Conservation (phyloP, 2,329 filamentous ascomycete species). For the Nemania sp. region DNA sequence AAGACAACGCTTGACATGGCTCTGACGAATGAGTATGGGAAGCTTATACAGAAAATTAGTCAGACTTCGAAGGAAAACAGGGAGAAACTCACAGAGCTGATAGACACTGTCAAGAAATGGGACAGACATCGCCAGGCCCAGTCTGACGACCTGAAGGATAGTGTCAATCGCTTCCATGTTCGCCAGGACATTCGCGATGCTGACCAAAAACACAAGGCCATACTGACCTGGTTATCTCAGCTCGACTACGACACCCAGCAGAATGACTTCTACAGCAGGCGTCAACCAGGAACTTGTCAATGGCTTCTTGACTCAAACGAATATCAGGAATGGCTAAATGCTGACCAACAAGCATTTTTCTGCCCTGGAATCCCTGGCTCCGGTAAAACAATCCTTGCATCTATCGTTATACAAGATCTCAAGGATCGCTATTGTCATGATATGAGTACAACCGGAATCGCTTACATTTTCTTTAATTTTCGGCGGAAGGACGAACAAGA, state of each 20-base stretch:
- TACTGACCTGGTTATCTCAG: too few species aligned
- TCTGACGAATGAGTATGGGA: too few species aligned
- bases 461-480: constrained; percentile 53
- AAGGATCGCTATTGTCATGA: constrained; percentile 27
- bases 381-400: constrained; percentile 52
- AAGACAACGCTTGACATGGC: too few species aligned
- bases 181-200: too few species aligned
- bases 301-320: constrained; percentile 49
- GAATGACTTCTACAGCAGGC: constrained; percentile 40
- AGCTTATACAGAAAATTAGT: too few species aligned
- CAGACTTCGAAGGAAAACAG: too few species aligned
- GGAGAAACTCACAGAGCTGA: too few species aligned
- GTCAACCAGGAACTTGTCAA: constrained; percentile 47
- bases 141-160: too few species aligned
- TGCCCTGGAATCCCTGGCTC: constrained; percentile 53
- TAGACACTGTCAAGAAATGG: too few species aligned
- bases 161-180: too few species aligned
- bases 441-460: constrained; percentile 41
- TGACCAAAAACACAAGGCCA: too few species aligned
- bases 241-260: constrained; percentile 47
- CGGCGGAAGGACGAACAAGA: constrained; percentile 42
- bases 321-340: constrained; percentile 40
- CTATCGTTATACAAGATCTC: constrained; percentile 48
- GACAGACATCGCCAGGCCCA: too few species aligned
- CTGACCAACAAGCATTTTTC: constrained; percentile 42